Evolutionary conservation across 2,329 filamentous ascomycete species (phyloP).

Genomic region (Xylaria multiplex): DNA sequence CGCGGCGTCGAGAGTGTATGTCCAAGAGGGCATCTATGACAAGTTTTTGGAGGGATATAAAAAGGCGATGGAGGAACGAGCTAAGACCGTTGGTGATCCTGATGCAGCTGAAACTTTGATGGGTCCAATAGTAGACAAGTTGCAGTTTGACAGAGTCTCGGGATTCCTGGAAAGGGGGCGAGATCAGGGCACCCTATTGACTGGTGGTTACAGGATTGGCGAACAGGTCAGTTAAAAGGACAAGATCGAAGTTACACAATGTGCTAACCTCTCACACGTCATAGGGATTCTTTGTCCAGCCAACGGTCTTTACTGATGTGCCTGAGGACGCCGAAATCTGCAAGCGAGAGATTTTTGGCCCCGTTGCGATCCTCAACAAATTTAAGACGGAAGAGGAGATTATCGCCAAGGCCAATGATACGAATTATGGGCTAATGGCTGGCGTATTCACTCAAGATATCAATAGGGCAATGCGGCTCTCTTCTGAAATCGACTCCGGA

Average conservation of each 20-base stretch:
- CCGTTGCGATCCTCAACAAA: conserved; percentile 63
- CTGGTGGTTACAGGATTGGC: conserved; percentile 47
- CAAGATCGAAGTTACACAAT: conserved; percentile 41
- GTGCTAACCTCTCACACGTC: conserved; percentile 5
- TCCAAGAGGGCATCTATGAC: conserved; percentile 38
- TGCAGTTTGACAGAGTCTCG: conserved; percentile 58
- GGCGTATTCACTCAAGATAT: conserved; percentile 71
- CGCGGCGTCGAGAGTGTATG: conserved; percentile 35
- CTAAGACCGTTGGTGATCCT: conserved; percentile 29
- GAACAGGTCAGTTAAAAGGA: conserved; percentile 46
- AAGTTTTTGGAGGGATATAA: conserved; percentile 35
- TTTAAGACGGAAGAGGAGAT: conserved; percentile 68
- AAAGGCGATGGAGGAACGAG: conserved; percentile 35
- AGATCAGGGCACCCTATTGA: conserved; percentile 51
- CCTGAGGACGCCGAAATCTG: conserved; percentile 58
- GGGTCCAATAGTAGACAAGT: conserved; percentile 64
- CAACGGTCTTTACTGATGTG: conserved; percentile 58
- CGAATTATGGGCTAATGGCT: conserved; percentile 57
- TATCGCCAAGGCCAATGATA: conserved; percentile 64
- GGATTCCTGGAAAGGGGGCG: conserved; percentile 57
- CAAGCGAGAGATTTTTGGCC: conserved; percentile 67
- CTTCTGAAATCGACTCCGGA: conserved; percentile 68
- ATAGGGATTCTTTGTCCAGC: conserved; percentile 56
- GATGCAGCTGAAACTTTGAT: conserved; percentile 27
- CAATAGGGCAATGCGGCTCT: conserved; percentile 66